These are phyloP conservation scores for Rhizophora apiculata DNA, from an alignment of 345 rosid species.

Conservation along the genomic window DNA sequence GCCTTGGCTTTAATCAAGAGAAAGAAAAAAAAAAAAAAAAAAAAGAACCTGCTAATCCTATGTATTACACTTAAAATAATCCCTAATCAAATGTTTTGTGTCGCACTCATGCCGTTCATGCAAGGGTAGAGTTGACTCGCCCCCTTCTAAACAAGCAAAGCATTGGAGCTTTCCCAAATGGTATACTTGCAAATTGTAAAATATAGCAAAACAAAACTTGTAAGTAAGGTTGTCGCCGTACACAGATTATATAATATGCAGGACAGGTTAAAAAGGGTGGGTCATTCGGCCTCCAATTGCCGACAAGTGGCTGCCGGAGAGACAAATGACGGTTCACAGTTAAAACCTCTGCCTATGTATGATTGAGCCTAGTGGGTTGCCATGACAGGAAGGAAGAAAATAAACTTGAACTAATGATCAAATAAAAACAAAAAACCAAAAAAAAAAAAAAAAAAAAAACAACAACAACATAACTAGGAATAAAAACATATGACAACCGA, in stretches of 20 bases:
- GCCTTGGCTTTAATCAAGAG: constrained; percentile 18
- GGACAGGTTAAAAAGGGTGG: constrained; percentile 13
- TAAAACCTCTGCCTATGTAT: constrained; percentile 15
- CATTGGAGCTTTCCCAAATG: constrained; percentile 1
- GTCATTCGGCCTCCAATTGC: constrained; percentile 1
- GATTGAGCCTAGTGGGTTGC: constrained; percentile 19
- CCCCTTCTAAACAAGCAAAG: not conserved
- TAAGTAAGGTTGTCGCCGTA: constrained; percentile 23
- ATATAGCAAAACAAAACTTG: constrained; percentile 22
- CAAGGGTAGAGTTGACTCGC: constrained; percentile 34
- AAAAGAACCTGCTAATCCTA: not conserved
- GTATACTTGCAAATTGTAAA: constrained; percentile 12
- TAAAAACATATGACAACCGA: not conserved
- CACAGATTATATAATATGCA: constrained; percentile 13
- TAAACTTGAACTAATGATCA: not conserved
- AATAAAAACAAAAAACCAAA: not conserved
- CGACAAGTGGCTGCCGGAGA: constrained; percentile 36
- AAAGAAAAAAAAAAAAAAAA: not conserved
- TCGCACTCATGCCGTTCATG: constrained; percentile 38
- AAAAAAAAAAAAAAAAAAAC: not conserved
- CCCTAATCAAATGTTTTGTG: constrained; percentile 11
- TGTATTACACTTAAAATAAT: not conserved
- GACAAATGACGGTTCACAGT: constrained; percentile 35
- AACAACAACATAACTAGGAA: not conserved
- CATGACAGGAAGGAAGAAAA: constrained; percentile 15